These are phyloP conservation scores for Diplotaxis tenuifolia DNA, from an alignment of 345 rosid genomes.

Conservation along the genomic window DNA sequence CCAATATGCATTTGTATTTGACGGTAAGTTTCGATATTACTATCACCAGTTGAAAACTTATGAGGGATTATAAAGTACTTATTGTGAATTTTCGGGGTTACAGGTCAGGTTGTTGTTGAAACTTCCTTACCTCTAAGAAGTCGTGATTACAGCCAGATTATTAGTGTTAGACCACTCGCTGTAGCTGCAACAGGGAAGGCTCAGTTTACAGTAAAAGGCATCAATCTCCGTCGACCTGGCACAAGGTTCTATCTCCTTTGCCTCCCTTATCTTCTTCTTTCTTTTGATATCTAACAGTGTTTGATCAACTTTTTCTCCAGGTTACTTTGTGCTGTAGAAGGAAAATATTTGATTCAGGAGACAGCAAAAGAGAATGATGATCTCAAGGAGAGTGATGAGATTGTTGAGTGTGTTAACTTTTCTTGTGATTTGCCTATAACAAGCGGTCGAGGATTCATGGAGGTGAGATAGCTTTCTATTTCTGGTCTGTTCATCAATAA, in stretches of 20 bases:
- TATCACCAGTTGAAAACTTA: constrained; percentile 11
- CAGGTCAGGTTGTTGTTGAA: constrained; percentile 88
- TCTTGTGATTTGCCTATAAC: constrained; percentile 65
- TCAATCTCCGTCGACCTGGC: constrained; percentile 63
- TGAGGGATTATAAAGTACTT: constrained; percentile 23
- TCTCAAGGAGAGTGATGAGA: constrained; percentile 48
- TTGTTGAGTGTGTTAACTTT: constrained; percentile 54
- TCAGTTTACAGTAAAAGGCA: constrained; percentile 74
- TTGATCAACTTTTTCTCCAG: constrained; percentile 42
- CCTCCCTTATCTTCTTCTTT: background rate
- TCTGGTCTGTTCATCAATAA: constrained; percentile 17
- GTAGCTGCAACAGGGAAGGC: constrained; percentile 55
- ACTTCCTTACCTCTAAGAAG: constrained; percentile 62
- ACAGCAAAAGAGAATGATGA: constrained; percentile 39
- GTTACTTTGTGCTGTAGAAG: constrained; percentile 89
- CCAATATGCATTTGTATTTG: constrained; percentile 72
- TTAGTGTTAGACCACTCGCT: constrained; percentile 78
- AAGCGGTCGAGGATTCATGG: constrained; percentile 89
- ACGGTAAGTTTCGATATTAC: constrained; percentile 52
- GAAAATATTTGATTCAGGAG: constrained; percentile 75
- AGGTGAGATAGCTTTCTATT: constrained; percentile 50
- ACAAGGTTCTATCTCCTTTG: constrained; percentile 50
- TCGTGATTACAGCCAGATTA: constrained; percentile 52
- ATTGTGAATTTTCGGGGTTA: constrained; percentile 22
- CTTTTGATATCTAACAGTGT: constrained; percentile 1